These are phyloP conservation scores for Passiflora organensis DNA, from an alignment of 345 rosid species.

Conservation along the genomic window DNA sequence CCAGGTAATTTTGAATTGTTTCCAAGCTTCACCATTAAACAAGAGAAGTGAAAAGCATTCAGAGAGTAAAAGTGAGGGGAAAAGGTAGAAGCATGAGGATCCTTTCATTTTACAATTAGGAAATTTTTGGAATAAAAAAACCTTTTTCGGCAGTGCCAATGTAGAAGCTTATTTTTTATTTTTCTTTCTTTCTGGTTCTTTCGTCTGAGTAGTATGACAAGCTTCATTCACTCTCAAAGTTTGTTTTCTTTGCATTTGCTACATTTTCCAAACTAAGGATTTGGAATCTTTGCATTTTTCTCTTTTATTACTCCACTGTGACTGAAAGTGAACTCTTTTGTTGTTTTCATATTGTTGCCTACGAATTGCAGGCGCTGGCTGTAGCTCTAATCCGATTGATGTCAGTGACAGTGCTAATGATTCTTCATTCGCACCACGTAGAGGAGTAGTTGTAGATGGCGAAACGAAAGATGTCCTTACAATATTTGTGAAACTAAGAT, in stretches of 20 bases:
- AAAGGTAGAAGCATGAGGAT: neutral
- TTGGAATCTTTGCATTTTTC: too few relatives aligned
- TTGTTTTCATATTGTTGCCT: constrained; percentile 6
- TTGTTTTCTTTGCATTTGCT: too few relatives aligned
- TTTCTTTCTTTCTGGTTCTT: neutral
- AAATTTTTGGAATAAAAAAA: too few relatives aligned
- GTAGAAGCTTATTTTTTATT: too few relatives aligned
- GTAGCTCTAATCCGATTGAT: constrained; percentile 23
- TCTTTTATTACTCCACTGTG: neutral
- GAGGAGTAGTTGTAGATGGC: constrained; percentile 71
- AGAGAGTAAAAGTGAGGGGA: neutral
- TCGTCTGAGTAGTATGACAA: too few relatives aligned
- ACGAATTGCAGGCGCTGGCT: constrained; percentile 46
- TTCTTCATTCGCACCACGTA: constrained; percentile 33
- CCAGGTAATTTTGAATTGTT: constrained; percentile 33
- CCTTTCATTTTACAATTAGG: too few relatives aligned
- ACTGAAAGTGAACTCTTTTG: neutral
- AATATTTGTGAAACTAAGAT: constrained; percentile 77
- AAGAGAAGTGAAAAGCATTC: neutral
- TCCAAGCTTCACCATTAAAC: neutral
- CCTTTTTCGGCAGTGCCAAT: too few relatives aligned
- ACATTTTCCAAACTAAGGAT: too few relatives aligned
- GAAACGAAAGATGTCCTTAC: constrained; percentile 72
- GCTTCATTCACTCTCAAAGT: too few relatives aligned
- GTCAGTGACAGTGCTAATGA: constrained; percentile 17